Base-by-base conservation (phyloP, 257 asterid species). In the Solanum lycopersicoides region DNA sequence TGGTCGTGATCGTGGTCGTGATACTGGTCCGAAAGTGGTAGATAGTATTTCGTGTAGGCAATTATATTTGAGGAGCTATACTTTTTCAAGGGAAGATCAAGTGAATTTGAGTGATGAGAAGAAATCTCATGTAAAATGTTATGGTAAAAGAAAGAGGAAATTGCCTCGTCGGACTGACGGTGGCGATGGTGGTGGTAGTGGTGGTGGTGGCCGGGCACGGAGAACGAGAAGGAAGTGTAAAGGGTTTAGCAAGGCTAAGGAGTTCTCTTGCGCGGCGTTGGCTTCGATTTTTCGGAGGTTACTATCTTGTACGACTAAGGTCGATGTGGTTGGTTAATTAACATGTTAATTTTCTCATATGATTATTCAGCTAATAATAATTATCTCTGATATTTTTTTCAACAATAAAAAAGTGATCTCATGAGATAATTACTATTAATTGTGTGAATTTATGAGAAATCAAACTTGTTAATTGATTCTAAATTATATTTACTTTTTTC, bases 41-140 rank as follows among this genome's bases (percentile, higher is more conserved):
- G 98, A 96, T 87, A 95, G 98, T 35, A 87, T 95, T 16, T 96
- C 99, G 0, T 96, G 99, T 89, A 86, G 99, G 47, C 99, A 96
- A 69, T 72, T 96, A 82, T 96, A 96, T 86, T 85, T 96, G 90
- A 90, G 98, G 83, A 96, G 99, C 94, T 96, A 96, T 89, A 96
- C 96, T 68, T 96, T 96, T 89, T 95, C 99, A 0, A 89, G 97
- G 85, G 97, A 94, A 47, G 98, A 95, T 66, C 74, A 66, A 16
- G 97, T 92, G 35, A 41, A 71, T 56, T 20, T 50, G 4, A 45
- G 72, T 53, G 89, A 90, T 2, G 92, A 87, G 59, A 83, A 85
- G 59, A 88, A 91, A 20, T 32, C 88, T 0, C 82, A 73, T 35
- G 91, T 91, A 79, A 93, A 93, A 60, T 90, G 91, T 66, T 94